Conservation (phyloP, 2,329 filamentous ascomycete genomes). For the Xylariales sp. region DNA sequence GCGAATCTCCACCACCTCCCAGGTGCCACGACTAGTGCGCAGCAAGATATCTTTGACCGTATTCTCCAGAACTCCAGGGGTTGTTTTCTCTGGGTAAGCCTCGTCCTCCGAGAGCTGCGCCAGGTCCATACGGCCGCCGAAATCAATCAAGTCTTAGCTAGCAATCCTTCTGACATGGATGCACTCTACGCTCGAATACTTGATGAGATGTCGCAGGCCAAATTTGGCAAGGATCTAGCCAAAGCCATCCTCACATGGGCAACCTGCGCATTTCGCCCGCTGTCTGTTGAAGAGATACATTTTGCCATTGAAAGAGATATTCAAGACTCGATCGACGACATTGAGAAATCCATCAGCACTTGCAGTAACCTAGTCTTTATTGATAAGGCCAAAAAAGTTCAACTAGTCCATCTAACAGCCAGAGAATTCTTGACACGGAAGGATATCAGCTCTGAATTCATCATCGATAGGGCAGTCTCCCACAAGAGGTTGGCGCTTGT, state of each 20-base stretch:
- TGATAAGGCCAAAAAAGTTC: constrained; percentile 41
- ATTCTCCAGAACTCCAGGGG: constrained; percentile 46
- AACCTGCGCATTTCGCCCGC: constrained; percentile 44
- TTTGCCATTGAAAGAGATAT: constrained; percentile 46
- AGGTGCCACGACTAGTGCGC: constrained; percentile 27
- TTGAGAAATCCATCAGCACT: constrained; percentile 42
- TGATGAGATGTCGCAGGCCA: constrained; percentile 39
- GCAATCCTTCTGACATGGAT: constrained; percentile 47
- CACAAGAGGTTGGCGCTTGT: constrained; percentile 44
- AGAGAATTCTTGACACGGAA: constrained; percentile 45
- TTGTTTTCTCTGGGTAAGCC: constrained; percentile 49
- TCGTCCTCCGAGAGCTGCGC: constrained; percentile 46
- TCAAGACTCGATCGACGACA: constrained; percentile 44
- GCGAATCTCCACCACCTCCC: constrained; percentile 43
- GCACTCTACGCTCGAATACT: constrained; percentile 47
- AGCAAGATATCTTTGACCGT: constrained; percentile 32
- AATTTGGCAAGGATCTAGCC: constrained; percentile 43
- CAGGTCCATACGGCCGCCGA: constrained; percentile 44
- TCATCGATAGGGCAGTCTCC: constrained; percentile 36
- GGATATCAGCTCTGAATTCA: constrained; percentile 41
- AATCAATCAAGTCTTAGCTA: constrained; percentile 43
- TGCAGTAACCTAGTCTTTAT: constrained; percentile 49
- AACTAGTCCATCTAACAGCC: constrained; percentile 48
- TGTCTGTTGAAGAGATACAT: constrained; percentile 44
- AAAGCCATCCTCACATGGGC: constrained; percentile 47